Percentiles rank a stretch among this genome's conserved stretches.
These are phyloP conservation scores for Crithidia fasciculata DNA, from an alignment of 208 protist genomes.

Conservation along the genomic window DNA sequence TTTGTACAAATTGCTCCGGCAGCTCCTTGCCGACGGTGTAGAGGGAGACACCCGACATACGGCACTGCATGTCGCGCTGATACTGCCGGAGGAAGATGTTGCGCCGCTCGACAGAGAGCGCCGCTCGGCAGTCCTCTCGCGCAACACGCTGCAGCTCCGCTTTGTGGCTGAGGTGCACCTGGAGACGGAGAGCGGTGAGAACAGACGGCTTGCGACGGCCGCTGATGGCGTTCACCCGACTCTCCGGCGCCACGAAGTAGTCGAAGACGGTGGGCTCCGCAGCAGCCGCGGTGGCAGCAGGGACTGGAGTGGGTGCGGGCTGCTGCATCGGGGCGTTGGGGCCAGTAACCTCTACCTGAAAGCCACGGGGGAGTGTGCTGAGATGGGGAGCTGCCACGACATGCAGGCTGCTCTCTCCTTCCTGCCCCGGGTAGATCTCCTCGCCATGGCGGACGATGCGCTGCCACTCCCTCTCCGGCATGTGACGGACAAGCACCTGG, in stretches of 20 bases:
- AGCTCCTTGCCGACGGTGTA: constrained; percentile 26
- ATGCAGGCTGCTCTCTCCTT: constrained; percentile 32
- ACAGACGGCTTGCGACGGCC: not conserved
- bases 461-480: constrained; percentile 38
- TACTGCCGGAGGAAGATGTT: constrained; percentile 33
- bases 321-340: not conserved
- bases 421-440: constrained; percentile 25
- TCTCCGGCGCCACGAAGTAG: constrained; percentile 37
- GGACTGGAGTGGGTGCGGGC: not conserved
- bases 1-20: constrained; percentile 31
- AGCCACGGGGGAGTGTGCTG: constrained; percentile 13
- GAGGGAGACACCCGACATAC: constrained; percentile 13
- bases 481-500: constrained; percentile 36
- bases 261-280: constrained; percentile 29
- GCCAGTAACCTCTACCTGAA: not conserved
- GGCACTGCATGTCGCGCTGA: constrained; percentile 35
- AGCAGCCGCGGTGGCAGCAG: not conserved
- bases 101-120: constrained; percentile 28
- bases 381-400: constrained; percentile 21
- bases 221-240: not conserved
- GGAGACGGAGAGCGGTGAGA: constrained; percentile 6
- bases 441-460: constrained; percentile 30
- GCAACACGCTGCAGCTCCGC: constrained; percentile 27
- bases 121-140: constrained; percentile 27
- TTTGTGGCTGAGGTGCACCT: constrained; percentile 1